These are phyloP conservation scores for Chalciporus sp. DNA, from an alignment of 1,284 basidiomycete genomes.

Conservation along the genomic window DNA sequence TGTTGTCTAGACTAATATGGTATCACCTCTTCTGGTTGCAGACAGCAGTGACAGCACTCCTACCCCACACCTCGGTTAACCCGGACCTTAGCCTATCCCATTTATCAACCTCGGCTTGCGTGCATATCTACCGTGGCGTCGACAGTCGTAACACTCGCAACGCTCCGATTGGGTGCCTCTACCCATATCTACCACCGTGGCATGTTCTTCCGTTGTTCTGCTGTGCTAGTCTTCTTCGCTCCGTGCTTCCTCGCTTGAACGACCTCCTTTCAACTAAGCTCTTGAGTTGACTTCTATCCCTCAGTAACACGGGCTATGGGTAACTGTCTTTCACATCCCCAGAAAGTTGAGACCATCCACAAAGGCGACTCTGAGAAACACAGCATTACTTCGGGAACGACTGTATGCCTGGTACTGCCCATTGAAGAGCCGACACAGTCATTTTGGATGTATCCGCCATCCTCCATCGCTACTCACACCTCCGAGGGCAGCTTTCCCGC, in stretches of 20 bases:
- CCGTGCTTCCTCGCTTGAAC: background rate
- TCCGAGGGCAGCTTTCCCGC: slow-evolving; percentile 35
- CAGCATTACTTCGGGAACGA: background rate
- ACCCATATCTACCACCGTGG: slow-evolving; percentile 16
- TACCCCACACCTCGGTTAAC: background rate
- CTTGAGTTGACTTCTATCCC: background rate
- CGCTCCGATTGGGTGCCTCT: slow-evolving; percentile 14
- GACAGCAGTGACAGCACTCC: background rate
- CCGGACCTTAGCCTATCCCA: background rate
- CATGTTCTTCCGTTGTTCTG: slow-evolving; percentile 7
- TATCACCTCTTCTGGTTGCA: background rate
- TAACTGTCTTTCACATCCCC: slow-evolving; percentile 21
- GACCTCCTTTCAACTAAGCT: slow-evolving; percentile 1
- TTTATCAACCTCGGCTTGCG: background rate
- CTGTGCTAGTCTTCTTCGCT: background rate
- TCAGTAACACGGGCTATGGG: slow-evolving; percentile 24
- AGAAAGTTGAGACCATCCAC: background rate
- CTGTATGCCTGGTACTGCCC: slow-evolving; percentile 34
- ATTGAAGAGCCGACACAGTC: slow-evolving; percentile 43
- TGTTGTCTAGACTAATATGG: slow-evolving; percentile 11
- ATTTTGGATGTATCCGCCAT: slow-evolving; percentile 48
- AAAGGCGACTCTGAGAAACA: slow-evolving; percentile 4
- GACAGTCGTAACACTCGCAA: slow-evolving; percentile 6
- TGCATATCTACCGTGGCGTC: background rate
- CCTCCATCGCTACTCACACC: slow-evolving; percentile 35